A percentile compares a stretch with the other conserved stretches of the same genome.
Evolutionary conservation across 2,329 filamentous ascomycete species (phyloP).

Genomic region (Chaetothyriales sp.): DNA sequence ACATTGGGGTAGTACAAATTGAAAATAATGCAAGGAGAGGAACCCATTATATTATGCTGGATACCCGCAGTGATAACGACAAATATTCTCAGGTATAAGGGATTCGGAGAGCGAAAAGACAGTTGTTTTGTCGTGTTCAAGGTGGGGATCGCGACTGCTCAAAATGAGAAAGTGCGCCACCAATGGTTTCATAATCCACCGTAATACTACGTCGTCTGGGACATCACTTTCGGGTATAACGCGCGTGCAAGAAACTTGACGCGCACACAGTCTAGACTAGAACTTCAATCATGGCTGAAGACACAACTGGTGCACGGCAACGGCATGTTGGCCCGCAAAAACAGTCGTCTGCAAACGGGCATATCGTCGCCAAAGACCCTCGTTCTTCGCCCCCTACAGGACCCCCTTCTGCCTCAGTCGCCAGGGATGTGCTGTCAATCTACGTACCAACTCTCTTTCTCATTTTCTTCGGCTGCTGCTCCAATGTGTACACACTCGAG

Average conservation of each 20-base stretch:
- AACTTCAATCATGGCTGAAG: background rate
- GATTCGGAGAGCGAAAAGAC: too few relatives aligned
- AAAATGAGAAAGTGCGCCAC: too few relatives aligned
- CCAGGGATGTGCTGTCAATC: conserved; percentile 22
- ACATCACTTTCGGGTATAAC: background rate
- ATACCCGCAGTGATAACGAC: too few relatives aligned
- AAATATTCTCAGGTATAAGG: too few relatives aligned
- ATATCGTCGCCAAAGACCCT: background rate
- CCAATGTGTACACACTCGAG: conserved; percentile 92
- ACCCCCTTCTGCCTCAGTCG: background rate
- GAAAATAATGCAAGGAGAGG: too few relatives aligned
- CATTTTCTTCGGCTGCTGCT: conserved; percentile 93
- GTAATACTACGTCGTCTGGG: background rate
- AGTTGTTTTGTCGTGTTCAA: too few relatives aligned
- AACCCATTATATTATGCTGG: too few relatives aligned
- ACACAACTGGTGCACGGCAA: background rate
- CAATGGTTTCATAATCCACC: too few relatives aligned
- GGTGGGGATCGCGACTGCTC: too few relatives aligned
- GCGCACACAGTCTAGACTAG: background rate
- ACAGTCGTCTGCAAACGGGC: background rate
- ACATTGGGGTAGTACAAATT: too few relatives aligned
- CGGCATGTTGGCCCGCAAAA: background rate
- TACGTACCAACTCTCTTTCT: conserved; percentile 52
- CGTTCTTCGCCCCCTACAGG: too few relatives aligned
- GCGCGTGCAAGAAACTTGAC: background rate